phyloP scores from a whole-genome alignment of 2,329 filamentous ascomycete genomes.

The Reticulascus tulasneorum region DNA sequence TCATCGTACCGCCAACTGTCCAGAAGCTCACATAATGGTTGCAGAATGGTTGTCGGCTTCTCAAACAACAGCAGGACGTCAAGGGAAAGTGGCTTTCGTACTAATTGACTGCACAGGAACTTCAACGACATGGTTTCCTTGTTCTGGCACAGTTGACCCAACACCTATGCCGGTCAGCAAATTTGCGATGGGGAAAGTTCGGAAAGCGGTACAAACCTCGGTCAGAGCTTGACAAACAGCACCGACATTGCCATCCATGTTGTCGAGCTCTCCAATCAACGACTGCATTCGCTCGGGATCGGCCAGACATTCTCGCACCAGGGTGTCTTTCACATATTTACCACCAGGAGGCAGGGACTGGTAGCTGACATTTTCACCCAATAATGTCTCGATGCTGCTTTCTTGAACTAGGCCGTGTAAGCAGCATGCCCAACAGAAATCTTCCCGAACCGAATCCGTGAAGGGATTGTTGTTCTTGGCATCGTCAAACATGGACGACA shows the following conservation, averaged over 20 bases:
- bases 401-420: slow-evolving; percentile 81
- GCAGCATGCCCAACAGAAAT: slow-evolving; percentile 89
- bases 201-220: slow-evolving; percentile 51
- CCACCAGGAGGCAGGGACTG: slow-evolving; percentile 70
- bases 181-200: not conserved
- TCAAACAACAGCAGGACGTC: slow-evolving; percentile 76
- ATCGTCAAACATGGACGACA: slow-evolving; percentile 57
- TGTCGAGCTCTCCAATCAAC: slow-evolving; percentile 77
- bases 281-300: slow-evolving; percentile 73
- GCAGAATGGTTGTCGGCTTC: slow-evolving; percentile 64
- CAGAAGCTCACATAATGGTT: slow-evolving; percentile 69
- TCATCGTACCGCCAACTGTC: slow-evolving; percentile 80
- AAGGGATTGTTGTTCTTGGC: slow-evolving; percentile 54
- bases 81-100: slow-evolving; percentile 65
- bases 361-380: slow-evolving; percentile 83
- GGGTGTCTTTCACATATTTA: slow-evolving; percentile 70
- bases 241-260: slow-evolving; percentile 87
- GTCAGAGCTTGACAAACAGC: slow-evolving; percentile 76
- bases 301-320: slow-evolving; percentile 73
- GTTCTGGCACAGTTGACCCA: slow-evolving; percentile 63
- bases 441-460: slow-evolving; percentile 56
- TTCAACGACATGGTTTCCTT: slow-evolving; percentile 81
- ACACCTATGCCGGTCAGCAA: slow-evolving; percentile 43
- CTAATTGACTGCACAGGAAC: slow-evolving; percentile 67
- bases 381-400: slow-evolving; percentile 69